Conservation (phyloP, 2,329 filamentous ascomycete species). For the Aspergillus cejpii region DNA sequence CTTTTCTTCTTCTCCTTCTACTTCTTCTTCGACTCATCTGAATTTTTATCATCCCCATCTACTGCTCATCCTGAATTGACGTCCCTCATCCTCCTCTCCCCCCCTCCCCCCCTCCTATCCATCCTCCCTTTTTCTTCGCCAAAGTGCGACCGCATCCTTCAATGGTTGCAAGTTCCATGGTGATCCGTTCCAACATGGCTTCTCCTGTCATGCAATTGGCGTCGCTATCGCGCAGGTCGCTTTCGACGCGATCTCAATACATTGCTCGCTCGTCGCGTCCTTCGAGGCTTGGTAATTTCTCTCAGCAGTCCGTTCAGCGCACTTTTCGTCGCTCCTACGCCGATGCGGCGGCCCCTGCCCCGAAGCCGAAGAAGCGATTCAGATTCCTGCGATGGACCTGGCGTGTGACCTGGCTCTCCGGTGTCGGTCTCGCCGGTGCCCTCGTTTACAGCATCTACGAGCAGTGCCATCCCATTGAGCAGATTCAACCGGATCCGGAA, state of each 20-base stretch:
- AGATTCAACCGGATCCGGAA: slow-evolving; percentile 67
- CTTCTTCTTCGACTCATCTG: too few species aligned
- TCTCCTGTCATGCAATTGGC: slow-evolving; percentile 30
- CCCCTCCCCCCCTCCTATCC: slow-evolving; percentile 3
- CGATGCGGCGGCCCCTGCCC: slow-evolving; percentile 40
- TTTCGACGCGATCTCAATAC: slow-evolving; percentile 24
- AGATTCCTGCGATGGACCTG: slow-evolving; percentile 70
- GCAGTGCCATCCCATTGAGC: slow-evolving; percentile 72
- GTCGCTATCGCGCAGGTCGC: slow-evolving; percentile 33
- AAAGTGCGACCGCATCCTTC: slow-evolving; percentile 22
- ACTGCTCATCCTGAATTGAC: slow-evolving; percentile 4
- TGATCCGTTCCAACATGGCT: slow-evolving; percentile 30
- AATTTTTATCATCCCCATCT: slow-evolving; percentile 1
- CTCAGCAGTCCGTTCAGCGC: slow-evolving; percentile 27
- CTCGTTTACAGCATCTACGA: slow-evolving; percentile 76
- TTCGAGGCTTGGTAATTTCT: slow-evolving; percentile 19
- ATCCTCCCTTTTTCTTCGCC: slow-evolving; percentile 10
- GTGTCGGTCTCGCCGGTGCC: slow-evolving; percentile 62
- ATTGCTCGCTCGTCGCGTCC: slow-evolving; percentile 24
- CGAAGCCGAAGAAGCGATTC: slow-evolving; percentile 55
- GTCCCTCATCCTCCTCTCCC: slow-evolving; percentile 10
- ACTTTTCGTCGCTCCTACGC: slow-evolving; percentile 46
- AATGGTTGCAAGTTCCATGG: slow-evolving; percentile 34
- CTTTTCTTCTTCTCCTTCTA: slow-evolving; percentile 13
- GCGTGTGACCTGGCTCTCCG: slow-evolving; percentile 71